phyloP scores from a whole-genome alignment of 768 basidiomycete genomes.

The Pulveroboletus sp. region DNA sequence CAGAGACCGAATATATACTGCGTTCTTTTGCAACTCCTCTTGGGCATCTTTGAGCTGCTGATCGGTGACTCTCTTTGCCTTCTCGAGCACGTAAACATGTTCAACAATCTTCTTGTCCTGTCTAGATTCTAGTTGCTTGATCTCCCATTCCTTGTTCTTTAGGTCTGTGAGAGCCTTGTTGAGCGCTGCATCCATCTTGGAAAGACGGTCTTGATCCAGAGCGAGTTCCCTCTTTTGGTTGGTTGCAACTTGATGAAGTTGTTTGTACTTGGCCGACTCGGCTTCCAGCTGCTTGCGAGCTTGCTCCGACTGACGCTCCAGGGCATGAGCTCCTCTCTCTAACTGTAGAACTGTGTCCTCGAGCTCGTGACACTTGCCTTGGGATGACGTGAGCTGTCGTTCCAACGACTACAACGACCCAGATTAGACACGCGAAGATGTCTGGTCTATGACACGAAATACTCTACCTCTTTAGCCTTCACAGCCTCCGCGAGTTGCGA shows the following conservation, averaged over 20 bases:
- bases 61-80: slow-evolving; percentile 93
- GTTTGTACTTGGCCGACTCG: slow-evolving; percentile 66
- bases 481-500: slow-evolving; percentile 54
- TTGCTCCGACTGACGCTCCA: slow-evolving; percentile 67
- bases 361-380: slow-evolving; percentile 75
- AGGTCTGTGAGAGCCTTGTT: slow-evolving; percentile 78
- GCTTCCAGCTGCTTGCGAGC: slow-evolving; percentile 66
- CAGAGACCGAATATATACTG: slow-evolving; percentile 75
- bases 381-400: slow-evolving; percentile 65
- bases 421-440: background rate
- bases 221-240: slow-evolving; percentile 66
- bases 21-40: slow-evolving; percentile 68
- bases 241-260: slow-evolving; percentile 63
- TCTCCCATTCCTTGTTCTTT: slow-evolving; percentile 78
- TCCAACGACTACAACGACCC: slow-evolving; percentile 55
- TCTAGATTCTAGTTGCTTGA: slow-evolving; percentile 77
- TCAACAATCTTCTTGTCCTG: slow-evolving; percentile 99
- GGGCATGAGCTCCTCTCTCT: slow-evolving; percentile 75
- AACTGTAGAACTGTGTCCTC: slow-evolving; percentile 85
- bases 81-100: slow-evolving; percentile 93
- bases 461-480: slow-evolving; percentile 69
- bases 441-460: background rate
- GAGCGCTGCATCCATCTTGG: slow-evolving; percentile 73
- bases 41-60: slow-evolving; percentile 82
- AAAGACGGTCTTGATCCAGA: slow-evolving; percentile 61